Percentiles rank a stretch among this genome's conserved stretches.
phyloP scores from a whole-genome alignment of 2,329 filamentous ascomycete species.

The Lachnellula suecica region DNA sequence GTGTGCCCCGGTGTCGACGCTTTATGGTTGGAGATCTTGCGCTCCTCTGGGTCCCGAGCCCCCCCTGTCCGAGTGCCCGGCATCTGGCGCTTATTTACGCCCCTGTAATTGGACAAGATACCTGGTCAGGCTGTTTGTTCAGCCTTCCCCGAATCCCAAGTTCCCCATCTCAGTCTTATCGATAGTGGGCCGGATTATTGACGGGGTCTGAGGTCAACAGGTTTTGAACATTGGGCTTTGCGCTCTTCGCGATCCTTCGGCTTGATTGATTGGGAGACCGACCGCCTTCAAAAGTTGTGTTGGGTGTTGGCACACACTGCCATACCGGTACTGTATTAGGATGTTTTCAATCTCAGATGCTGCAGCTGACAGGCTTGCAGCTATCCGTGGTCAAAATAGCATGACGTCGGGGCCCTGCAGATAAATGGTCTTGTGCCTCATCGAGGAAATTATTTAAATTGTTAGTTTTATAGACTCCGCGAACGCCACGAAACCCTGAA shows the following conservation, averaged over 20 bases:
- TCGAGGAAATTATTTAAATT: slow-evolving; percentile 4
- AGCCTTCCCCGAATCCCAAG: slow-evolving; percentile 6
- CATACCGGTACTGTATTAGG: background rate
- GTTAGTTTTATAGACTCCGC: no score
- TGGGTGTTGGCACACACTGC: slow-evolving; percentile 1
- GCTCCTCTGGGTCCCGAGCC: no score
- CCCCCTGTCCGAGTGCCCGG: background rate
- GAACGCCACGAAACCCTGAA: background rate
- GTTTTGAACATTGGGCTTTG: background rate
- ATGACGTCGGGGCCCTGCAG: slow-evolving; percentile 31
- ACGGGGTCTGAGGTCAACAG: background rate
- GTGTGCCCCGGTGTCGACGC: no score
- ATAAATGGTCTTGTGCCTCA: background rate
- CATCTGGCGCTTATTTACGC: slow-evolving; percentile 17
- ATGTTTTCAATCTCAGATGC: slow-evolving; percentile 13
- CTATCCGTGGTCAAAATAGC: slow-evolving; percentile 22
- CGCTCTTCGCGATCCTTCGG: background rate
- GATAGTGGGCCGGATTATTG: slow-evolving; percentile 5
- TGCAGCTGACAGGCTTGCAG: slow-evolving; percentile 26
- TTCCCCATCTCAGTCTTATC: slow-evolving; percentile 12
- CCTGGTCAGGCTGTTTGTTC: background rate
- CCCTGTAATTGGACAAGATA: slow-evolving; percentile 13
- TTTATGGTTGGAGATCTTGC: no score
- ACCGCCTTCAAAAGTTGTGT: background rate
- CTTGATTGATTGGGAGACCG: slow-evolving; percentile 16